Evolutionary conservation across 1,284 basidiomycete species (phyloP).

Genomic region (Ceratorhiza oryzae-sativae): DNA sequence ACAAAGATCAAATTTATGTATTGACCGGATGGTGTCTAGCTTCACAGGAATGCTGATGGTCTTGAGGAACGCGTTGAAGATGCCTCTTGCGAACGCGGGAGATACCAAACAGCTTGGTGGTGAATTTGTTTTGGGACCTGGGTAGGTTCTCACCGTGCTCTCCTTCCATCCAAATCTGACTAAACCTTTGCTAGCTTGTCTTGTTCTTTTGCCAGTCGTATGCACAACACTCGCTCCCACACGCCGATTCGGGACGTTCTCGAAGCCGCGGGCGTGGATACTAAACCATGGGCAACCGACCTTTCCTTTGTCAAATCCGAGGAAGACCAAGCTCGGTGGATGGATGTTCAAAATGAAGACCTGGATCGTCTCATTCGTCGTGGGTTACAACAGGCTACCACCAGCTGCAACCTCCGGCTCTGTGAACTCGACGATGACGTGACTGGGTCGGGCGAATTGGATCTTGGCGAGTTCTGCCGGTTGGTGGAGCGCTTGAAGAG

Average conservation of each 20-base stretch:
- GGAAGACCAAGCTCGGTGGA: conserved; percentile 32
- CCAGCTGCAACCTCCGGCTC: not conserved
- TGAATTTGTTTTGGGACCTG: conserved; percentile 86
- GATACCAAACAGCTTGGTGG: conserved; percentile 82
- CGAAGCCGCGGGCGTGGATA: conserved; percentile 60
- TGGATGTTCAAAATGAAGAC: conserved; percentile 38
- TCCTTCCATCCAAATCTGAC: conserved; percentile 43
- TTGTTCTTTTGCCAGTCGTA: conserved; percentile 73
- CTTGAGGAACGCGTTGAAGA: conserved; percentile 68
- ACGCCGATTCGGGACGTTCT: conserved; percentile 72
- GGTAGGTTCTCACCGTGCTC: conserved; percentile 55
- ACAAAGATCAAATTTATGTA: not conserved
- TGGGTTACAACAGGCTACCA: conserved; percentile 1
- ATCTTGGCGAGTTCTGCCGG: conserved; percentile 19
- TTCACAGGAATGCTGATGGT: conserved; percentile 74
- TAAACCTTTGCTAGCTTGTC: conserved; percentile 55
- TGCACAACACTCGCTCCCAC: conserved; percentile 74
- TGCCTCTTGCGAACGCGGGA: conserved; percentile 81
- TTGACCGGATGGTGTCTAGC: not conserved
- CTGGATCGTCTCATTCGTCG: conserved; percentile 31
- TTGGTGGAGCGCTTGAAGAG: not conserved
- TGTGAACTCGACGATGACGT: not conserved
- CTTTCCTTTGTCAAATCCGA: conserved; percentile 5
- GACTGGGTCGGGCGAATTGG: not conserved
- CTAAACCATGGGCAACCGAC: conserved; percentile 40